These are phyloP conservation scores for Cenchrus purpureus DNA, from an alignment of 176 grass and related monocot genomes.

Conservation along the genomic window DNA sequence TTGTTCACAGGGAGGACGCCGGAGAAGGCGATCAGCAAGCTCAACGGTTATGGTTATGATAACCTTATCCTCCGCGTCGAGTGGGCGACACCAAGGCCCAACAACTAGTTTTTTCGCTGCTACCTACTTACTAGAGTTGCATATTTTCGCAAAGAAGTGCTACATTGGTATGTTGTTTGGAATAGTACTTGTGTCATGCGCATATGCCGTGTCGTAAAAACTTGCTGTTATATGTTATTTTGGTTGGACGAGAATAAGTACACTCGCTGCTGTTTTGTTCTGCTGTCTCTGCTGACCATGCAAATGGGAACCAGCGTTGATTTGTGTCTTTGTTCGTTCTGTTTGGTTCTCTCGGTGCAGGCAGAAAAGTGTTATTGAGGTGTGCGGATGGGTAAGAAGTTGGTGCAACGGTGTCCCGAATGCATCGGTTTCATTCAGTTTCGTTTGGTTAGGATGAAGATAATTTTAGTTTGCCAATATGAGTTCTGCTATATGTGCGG, in stretches of 20 bases:
- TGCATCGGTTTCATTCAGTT: background rate
- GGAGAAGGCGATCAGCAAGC: slow-evolving; percentile 83
- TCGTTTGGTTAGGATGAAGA: background rate
- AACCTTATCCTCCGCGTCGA: slow-evolving; percentile 88
- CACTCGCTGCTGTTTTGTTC: slow-evolving; percentile 11
- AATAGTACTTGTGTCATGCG: slow-evolving; percentile 2
- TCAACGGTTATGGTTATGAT: slow-evolving; percentile 92
- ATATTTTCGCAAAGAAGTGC: background rate
- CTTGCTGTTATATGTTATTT: slow-evolving; percentile 4
- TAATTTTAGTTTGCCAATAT: background rate
- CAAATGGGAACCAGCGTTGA: background rate
- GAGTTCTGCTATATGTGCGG: too few species aligned
- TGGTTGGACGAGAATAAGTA: slow-evolving; percentile 31
- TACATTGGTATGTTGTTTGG: background rate
- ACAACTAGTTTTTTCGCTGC: slow-evolving; percentile 45
- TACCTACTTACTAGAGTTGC: background rate
- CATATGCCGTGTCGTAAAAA: background rate
- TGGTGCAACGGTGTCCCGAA: background rate
- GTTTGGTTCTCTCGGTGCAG: background rate
- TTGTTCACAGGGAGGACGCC: slow-evolving; percentile 82
- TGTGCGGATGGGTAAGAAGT: background rate
- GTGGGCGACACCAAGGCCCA: slow-evolving; percentile 84
- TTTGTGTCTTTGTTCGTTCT: background rate
- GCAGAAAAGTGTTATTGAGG: background rate
- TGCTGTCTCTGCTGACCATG: background rate